phyloP scores from a whole-genome alignment of 2,329 filamentous ascomycete genomes.

The Sclerotinia minor region DNA sequence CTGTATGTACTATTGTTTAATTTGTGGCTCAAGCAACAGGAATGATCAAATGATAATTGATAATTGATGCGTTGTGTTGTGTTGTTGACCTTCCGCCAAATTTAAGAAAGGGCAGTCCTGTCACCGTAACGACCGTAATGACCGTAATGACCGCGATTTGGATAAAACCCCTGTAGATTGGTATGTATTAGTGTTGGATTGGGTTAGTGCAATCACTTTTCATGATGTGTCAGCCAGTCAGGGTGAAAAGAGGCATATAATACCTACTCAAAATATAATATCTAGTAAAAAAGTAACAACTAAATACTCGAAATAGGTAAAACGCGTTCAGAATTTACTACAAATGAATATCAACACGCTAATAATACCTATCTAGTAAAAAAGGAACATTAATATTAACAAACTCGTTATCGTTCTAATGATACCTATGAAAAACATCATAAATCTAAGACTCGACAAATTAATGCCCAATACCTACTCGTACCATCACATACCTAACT shows the following conservation, averaged over 20 bases:
- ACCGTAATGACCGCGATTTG: constrained; percentile 18
- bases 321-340: background rate
- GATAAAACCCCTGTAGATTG: constrained; percentile 2
- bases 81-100: constrained; percentile 20
- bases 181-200: background rate
- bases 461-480: too few relatives aligned
- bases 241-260: too few relatives aligned
- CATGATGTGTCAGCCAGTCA: background rate
- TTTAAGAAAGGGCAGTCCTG: background rate
- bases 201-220: constrained; percentile 9
- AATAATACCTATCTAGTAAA: background rate
- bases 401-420: too few relatives aligned
- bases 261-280: too few relatives aligned
- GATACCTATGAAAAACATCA: too few relatives aligned
- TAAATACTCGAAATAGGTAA: background rate
- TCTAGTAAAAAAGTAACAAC: too few relatives aligned
- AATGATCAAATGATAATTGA: constrained; percentile 3
- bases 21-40: constrained; percentile 12
- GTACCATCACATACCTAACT: too few relatives aligned
- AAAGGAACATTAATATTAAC: background rate
- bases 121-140: constrained; percentile 21
- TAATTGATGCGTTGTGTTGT: constrained; percentile 14
- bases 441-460: too few relatives aligned
- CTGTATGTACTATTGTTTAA: too few relatives aligned
- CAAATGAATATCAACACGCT: background rate